Percentiles rank a stretch among this genome's conserved stretches.
phyloP scores from a whole-genome alignment of 495 filamentous ascomycete genomes.

The Cairneyella variabilis region DNA sequence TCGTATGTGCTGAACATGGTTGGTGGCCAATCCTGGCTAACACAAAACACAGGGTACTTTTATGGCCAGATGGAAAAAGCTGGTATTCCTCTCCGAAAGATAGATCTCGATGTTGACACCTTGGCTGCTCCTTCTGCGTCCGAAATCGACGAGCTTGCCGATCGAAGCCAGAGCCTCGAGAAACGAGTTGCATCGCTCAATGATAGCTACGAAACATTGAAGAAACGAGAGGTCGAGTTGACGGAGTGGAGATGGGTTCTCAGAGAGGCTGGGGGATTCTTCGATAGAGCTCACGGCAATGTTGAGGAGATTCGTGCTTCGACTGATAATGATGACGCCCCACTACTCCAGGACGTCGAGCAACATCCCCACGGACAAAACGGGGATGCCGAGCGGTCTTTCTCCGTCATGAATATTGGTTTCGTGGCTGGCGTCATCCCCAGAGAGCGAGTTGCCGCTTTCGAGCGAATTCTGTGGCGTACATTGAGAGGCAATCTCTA shows the following conservation, averaged over 20 bases:
- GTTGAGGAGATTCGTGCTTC: constrained; percentile 94
- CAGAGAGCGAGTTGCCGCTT: constrained; percentile 85
- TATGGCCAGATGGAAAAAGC: constrained; percentile 92
- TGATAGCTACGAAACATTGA: constrained; percentile 96
- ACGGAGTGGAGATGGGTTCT: constrained; percentile 98
- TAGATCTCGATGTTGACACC: constrained; percentile 80
- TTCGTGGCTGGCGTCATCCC: constrained; percentile 98
- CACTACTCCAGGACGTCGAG: constrained; percentile 81
- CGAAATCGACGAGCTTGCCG: constrained; percentile 93
- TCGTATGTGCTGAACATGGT: constrained; percentile 52
- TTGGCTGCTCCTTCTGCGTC: constrained; percentile 81
- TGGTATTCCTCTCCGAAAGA: constrained; percentile 72
- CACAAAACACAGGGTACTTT: constrained; percentile 68
- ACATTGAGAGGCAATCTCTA: constrained; percentile 96
- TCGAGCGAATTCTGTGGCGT: constrained; percentile 96
- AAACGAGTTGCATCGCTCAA: constrained; percentile 87
- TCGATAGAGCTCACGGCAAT: constrained; percentile 91
- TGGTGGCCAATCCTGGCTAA: neutral
- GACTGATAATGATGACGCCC: constrained; percentile 80
- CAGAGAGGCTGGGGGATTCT: constrained; percentile 92
- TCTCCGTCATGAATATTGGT: constrained; percentile 97
- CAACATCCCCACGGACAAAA: constrained; percentile 63
- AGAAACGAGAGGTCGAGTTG: constrained; percentile 94
- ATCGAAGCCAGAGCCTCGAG: constrained; percentile 87
- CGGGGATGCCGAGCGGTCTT: constrained; percentile 77